Evolutionary conservation across 805 yeast genomes (phyloP).

Genomic region (Metschnikowia baotianmanensis): DNA sequence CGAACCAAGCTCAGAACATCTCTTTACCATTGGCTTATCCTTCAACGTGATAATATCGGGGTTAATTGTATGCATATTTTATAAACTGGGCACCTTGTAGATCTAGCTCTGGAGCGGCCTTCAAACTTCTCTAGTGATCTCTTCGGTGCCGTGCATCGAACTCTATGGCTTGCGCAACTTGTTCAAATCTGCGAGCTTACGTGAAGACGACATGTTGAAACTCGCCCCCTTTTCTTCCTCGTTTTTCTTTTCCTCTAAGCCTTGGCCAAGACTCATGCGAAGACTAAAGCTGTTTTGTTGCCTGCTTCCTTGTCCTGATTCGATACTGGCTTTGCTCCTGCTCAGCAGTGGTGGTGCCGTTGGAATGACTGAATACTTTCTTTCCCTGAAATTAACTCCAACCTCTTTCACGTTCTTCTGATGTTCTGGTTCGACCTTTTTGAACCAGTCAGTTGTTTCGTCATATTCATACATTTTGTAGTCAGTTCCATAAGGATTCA

Average conservation of each 20-base stretch:
- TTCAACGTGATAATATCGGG: too few relatives aligned
- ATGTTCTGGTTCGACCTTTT: conserved; percentile 56
- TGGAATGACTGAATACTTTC: conserved; percentile 73
- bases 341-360: conserved; percentile 57
- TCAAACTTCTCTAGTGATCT: too few relatives aligned
- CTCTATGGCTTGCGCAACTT: conserved; percentile 28
- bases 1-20: too few relatives aligned
- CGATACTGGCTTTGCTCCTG: conserved; percentile 6
- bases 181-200: conserved; percentile 30
- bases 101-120: too few relatives aligned
- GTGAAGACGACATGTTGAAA: conserved; percentile 19
- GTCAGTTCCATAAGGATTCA: conserved; percentile 93
- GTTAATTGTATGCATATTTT: too few relatives aligned
- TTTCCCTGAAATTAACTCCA: conserved; percentile 65
- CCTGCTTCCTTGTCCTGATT: conserved; percentile 2
- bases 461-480: conserved; percentile 88
- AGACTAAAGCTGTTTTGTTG: conserved; percentile 23
- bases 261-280: conserved; percentile 25
- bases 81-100: too few relatives aligned
- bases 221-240: conserved; percentile 8
- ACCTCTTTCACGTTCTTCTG: conserved; percentile 64
- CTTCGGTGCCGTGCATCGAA: neutral
- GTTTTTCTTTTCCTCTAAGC: conserved; percentile 8
- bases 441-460: conserved; percentile 75
- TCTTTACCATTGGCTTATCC: too few relatives aligned